Evolutionary conservation across 139 green algal species (phyloP), one percentile per base, ranked within the genome.

Genomic region (Astrephomene gubernaculifera): DNA sequence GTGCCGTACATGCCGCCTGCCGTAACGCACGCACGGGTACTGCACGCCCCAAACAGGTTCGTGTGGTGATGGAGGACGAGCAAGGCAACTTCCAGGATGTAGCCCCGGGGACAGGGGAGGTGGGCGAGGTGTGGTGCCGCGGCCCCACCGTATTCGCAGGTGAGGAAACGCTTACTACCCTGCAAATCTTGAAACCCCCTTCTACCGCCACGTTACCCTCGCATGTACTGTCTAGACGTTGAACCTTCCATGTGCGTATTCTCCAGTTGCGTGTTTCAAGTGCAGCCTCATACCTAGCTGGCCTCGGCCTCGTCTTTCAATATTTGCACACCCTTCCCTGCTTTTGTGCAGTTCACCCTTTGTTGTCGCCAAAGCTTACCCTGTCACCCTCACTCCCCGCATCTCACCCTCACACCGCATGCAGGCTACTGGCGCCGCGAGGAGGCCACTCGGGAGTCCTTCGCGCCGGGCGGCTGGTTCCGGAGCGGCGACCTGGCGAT

Each of bases 61-160:
- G 80, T 4, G 61, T 85, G 64, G 86, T 90, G 61, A 83, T 74
- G 44, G 92, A 95, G 33, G 64, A 87, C 17, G 87, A 85, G 4
- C 22, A 22, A 7, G 79, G 85, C 64, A 57, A 91, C 31, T 21
- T 71, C 2, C 84, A n/a, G 1, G 82, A 91, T 44, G 86, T 95
- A 29, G 31, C 70, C 7, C 91, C 91, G 54, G 94, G 92, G 64
- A 90, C 68, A 12, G 65, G 71, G 24, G 80, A 87, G 29, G 92
- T 93, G 43, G 94, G 95, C 0, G 95, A 98, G 92, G 89, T 98
- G 49, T 89, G 90, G 65, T 90, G 91, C 63, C 82, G 89, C 19
- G 96, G 96, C 2, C 87, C 88, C 29, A 97, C 94, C 10, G 91
- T 98, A 27, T 98, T 98, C 81, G 53, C 29, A 36, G 87, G 87